These are phyloP conservation scores for Fraxinus greggii DNA, from an alignment of 305 asterid genomes.

Conservation along the genomic window DNA sequence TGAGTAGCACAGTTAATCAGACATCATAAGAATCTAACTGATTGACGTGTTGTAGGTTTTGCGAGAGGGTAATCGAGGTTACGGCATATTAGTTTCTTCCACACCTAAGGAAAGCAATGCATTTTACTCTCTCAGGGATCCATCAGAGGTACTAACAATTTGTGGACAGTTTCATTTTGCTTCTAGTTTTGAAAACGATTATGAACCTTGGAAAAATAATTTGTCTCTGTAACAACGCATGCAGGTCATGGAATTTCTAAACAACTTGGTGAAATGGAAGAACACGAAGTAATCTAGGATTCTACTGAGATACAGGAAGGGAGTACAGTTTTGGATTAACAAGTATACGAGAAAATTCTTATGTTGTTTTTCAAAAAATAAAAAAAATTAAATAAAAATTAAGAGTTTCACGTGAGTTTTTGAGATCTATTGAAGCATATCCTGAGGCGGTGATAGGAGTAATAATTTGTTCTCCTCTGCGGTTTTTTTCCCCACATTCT, in stretches of 20 bases:
- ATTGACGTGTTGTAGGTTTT: conserved; percentile 44
- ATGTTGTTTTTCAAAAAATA: conserved; percentile 3
- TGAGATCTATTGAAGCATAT: conserved; percentile 44
- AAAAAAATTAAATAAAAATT: too few relatives aligned
- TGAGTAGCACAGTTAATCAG: not conserved
- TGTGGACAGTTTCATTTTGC: not conserved
- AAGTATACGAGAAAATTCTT: not conserved
- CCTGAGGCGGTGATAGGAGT: conserved; percentile 2
- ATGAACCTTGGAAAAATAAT: not conserved
- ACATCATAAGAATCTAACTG: not conserved
- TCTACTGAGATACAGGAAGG: conserved; percentile 15
- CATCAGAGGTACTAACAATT: conserved; percentile 66
- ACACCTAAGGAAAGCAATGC: conserved; percentile 88
- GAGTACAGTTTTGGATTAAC: not conserved
- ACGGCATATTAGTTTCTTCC: conserved; percentile 83
- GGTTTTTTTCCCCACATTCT: not conserved
- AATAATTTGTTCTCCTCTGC: conserved; percentile 18
- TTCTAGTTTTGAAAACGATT: not conserved
- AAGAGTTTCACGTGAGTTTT: conserved; percentile 24
- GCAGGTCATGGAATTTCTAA: conserved; percentile 89
- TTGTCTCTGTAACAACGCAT: not conserved
- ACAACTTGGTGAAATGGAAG: conserved; percentile 66
- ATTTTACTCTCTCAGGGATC: conserved; percentile 81
- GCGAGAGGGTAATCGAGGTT: conserved; percentile 68
- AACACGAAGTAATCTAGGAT: conserved; percentile 33